Evolutionary conservation across 2,329 filamentous ascomycete genomes (phyloP).

Genomic region (Stylonectria norvegica): DNA sequence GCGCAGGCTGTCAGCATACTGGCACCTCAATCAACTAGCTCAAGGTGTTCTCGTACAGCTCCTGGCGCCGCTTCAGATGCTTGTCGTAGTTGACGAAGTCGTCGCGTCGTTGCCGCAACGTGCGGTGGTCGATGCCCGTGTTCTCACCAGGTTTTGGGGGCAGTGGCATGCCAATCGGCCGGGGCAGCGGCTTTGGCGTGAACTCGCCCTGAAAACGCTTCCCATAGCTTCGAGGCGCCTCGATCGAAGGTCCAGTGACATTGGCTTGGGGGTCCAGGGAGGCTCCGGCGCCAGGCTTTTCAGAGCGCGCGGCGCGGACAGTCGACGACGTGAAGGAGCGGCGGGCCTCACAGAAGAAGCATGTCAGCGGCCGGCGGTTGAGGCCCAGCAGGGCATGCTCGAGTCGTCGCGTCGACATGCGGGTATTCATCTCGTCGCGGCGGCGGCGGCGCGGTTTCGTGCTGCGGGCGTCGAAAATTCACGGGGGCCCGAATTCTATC

Average conservation of each 20-base stretch:
- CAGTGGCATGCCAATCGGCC: slow-evolving; percentile 77
- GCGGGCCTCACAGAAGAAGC: slow-evolving; percentile 51
- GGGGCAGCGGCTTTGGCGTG: slow-evolving; percentile 56
- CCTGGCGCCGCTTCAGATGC: slow-evolving; percentile 70
- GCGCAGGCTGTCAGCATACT: slow-evolving; percentile 1
- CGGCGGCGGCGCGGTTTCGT: slow-evolving; percentile 10
- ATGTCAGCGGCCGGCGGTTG: slow-evolving; percentile 37
- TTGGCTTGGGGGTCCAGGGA: slow-evolving; percentile 37
- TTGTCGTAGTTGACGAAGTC: slow-evolving; percentile 85
- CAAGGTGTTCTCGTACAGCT: slow-evolving; percentile 65
- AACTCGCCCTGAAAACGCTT: slow-evolving; percentile 51
- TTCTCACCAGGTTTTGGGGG: slow-evolving; percentile 79
- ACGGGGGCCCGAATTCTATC: slow-evolving; percentile 1
- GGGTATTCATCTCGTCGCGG: slow-evolving; percentile 6
- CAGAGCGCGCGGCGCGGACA: slow-evolving; percentile 25
- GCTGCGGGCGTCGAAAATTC: slow-evolving; percentile 20
- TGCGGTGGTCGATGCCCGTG: slow-evolving; percentile 67
- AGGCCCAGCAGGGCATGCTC: slow-evolving; percentile 28
- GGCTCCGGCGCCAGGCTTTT: slow-evolving; percentile 36
- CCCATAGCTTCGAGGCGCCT: slow-evolving; percentile 60
- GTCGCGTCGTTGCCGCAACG: slow-evolving; percentile 64
- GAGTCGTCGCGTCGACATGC: slow-evolving; percentile 34
- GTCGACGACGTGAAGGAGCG: slow-evolving; percentile 46
- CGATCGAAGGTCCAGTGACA: slow-evolving; percentile 46
- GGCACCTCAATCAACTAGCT: too few species aligned